These are phyloP conservation scores for Gardenia jasminoides DNA, from an alignment of 257 asterid species.

Conservation along the genomic window DNA sequence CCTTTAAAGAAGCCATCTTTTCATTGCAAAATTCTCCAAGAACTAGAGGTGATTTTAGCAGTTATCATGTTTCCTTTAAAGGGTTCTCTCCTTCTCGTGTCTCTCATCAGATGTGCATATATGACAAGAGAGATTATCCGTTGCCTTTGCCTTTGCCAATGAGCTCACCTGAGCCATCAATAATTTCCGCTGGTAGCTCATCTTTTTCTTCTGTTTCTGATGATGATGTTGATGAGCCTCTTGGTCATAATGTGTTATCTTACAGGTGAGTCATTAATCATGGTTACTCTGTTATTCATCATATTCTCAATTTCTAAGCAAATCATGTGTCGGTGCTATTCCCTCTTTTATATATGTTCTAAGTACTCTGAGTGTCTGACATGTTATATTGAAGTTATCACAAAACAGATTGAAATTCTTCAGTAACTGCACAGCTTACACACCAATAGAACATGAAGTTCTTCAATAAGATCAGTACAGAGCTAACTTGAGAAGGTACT, in stretches of 20 bases:
- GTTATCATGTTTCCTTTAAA: not conserved
- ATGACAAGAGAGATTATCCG: conserved; percentile 9
- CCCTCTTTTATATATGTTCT: not conserved
- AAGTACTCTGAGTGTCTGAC: not conserved
- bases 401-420: not conserved
- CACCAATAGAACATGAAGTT: not conserved
- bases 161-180: conserved; percentile 18
- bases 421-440: not conserved
- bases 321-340: too few relatives aligned
- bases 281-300: not conserved
- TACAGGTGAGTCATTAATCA: conserved; percentile 3
- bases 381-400: not conserved
- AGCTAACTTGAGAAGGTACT: not conserved
- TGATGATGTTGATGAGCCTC: not conserved
- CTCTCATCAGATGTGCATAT: not conserved
- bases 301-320: too few relatives aligned
- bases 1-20: conserved; percentile 15
- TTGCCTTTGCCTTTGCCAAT: conserved; percentile 24
- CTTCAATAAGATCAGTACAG: not conserved
- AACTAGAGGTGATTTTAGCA: not conserved
- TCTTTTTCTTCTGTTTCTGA: conserved; percentile 13
- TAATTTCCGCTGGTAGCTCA: conserved; percentile 1
- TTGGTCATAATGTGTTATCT: not conserved
- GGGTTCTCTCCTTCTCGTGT: not conserved
- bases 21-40: conserved; percentile 2